These are phyloP conservation scores for Crepidotus variabilis DNA, from an alignment of 768 basidiomycete species.

Conservation along the genomic window DNA sequence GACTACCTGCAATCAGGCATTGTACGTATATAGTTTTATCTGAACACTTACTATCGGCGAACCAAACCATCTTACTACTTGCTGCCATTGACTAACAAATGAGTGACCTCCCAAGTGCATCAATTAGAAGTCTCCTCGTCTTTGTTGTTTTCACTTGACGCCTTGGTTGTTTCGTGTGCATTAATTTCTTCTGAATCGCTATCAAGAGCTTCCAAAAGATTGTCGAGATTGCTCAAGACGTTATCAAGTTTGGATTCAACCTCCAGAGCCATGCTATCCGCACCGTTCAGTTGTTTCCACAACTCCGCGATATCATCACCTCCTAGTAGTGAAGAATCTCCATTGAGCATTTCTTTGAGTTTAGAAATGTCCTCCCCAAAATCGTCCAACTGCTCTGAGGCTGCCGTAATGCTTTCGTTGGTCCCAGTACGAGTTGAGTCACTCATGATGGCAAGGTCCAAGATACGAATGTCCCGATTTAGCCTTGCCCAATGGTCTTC, in stretches of 20 bases:
- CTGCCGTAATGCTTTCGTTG: conserved; percentile 2
- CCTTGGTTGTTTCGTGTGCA: background rate
- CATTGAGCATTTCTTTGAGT: conserved; percentile 11
- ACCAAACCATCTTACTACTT: too few relatives aligned
- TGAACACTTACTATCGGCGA: too few relatives aligned
- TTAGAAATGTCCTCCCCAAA: conserved; percentile 11
- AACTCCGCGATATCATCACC: conserved; percentile 49
- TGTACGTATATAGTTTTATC: too few relatives aligned
- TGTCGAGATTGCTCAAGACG: conserved; percentile 56
- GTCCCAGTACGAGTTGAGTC: conserved; percentile 2
- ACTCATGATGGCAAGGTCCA: conserved; percentile 20
- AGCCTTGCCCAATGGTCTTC: conserved; percentile 40
- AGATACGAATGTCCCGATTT: conserved; percentile 16
- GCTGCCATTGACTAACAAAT: too few relatives aligned
- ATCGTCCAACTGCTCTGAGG: conserved; percentile 7
- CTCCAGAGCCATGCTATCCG: conserved; percentile 54
- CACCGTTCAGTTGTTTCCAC: conserved; percentile 50
- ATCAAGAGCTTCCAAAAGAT: conserved; percentile 45
- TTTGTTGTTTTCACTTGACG: background rate
- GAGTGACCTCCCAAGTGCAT: too few relatives aligned
- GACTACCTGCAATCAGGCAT: too few relatives aligned
- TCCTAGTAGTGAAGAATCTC: conserved; percentile 15
- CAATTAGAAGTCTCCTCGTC: background rate
- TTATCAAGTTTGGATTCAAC: conserved; percentile 63
- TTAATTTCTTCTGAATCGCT: conserved; percentile 1